Conservation (phyloP, 1,284 basidiomycete species). For the Trichosporon ovoides region DNA sequence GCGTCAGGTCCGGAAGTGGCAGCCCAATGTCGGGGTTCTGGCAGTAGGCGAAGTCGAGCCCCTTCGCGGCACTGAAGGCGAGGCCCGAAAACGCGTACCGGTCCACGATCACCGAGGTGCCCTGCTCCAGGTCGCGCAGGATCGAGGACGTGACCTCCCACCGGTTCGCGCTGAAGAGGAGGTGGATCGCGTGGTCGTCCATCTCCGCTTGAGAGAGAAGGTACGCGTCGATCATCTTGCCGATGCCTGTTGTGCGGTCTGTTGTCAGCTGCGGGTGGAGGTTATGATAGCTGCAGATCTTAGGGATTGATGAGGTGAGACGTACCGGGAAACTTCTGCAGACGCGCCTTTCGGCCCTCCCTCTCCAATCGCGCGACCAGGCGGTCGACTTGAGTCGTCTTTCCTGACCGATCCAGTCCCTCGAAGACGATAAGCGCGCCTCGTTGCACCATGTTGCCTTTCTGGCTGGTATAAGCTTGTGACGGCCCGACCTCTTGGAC, state of each 20-base stretch:
- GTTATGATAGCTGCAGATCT: background rate
- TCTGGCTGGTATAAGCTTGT: background rate
- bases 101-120: slow-evolving; percentile 78
- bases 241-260: slow-evolving; percentile 90
- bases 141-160: slow-evolving; percentile 83
- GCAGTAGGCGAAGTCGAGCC: slow-evolving; percentile 69
- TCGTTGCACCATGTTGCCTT: slow-evolving; percentile 19
- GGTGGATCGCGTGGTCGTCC: slow-evolving; percentile 85
- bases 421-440: slow-evolving; percentile 87
- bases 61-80: slow-evolving; percentile 86
- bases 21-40: slow-evolving; percentile 75
- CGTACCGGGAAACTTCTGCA: slow-evolving; percentile 80
- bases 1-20: slow-evolving; percentile 78
- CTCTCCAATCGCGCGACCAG: slow-evolving; percentile 56
- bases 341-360: slow-evolving; percentile 41
- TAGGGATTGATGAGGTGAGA: background rate
- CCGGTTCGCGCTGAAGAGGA: slow-evolving; percentile 93
- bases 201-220: slow-evolving; percentile 75
- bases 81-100: slow-evolving; percentile 96
- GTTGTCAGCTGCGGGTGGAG: slow-evolving; percentile 7
- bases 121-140: slow-evolving; percentile 57
- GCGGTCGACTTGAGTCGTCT: slow-evolving; percentile 72
- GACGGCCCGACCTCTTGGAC: background rate
- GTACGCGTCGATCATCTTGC: slow-evolving; percentile 90
- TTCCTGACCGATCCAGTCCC: slow-evolving; percentile 88